These are phyloP conservation scores for Chaetomium fimeti DNA, from an alignment of 495 filamentous ascomycete species.

Conservation along the genomic window DNA sequence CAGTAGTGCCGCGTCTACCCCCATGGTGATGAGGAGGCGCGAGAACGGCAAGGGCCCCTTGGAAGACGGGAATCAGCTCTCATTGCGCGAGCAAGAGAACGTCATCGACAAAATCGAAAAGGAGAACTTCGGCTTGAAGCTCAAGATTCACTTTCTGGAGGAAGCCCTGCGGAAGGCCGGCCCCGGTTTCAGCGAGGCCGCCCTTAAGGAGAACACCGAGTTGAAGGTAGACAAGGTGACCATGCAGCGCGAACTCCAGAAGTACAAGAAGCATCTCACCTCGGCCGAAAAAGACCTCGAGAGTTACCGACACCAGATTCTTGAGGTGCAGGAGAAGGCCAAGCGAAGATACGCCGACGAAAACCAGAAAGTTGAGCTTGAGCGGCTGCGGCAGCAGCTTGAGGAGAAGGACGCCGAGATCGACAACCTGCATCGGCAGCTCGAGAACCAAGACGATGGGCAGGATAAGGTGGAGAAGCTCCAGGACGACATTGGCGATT, in stretches of 20 bases:
- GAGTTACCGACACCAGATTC: conserved; percentile 69
- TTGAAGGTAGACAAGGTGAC: conserved; percentile 87
- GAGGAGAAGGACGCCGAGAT: conserved; percentile 55
- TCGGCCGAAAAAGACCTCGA: conserved; percentile 79
- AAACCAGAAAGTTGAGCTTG: conserved; percentile 58
- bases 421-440: conserved; percentile 50
- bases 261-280: conserved; percentile 75
- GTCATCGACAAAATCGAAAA: conserved; percentile 96
- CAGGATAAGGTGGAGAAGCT: conserved; percentile 50
- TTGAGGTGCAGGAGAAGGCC: conserved; percentile 74
- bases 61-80: conserved; percentile 80
- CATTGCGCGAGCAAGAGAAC: conserved; percentile 89
- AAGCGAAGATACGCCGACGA: conserved; percentile 70
- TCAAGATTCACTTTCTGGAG: conserved; percentile 79
- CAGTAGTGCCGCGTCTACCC: conserved; percentile 79
- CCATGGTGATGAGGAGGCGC: conserved; percentile 62
- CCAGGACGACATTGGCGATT: conserved; percentile 58
- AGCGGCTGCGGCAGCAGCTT: conserved; percentile 51
- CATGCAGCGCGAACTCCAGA: conserved; percentile 79
- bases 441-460: conserved; percentile 50
- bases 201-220: conserved; percentile 90
- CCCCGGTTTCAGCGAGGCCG: conserved; percentile 79
- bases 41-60: conserved; percentile 60
- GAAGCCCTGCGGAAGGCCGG: conserved; percentile 79
- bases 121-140: conserved; percentile 76